Percentiles rank a stretch among this genome's conserved stretches.
Conservation (phyloP, 2,329 filamentous ascomycete species). For the Trichoderma semiorbis region DNA sequence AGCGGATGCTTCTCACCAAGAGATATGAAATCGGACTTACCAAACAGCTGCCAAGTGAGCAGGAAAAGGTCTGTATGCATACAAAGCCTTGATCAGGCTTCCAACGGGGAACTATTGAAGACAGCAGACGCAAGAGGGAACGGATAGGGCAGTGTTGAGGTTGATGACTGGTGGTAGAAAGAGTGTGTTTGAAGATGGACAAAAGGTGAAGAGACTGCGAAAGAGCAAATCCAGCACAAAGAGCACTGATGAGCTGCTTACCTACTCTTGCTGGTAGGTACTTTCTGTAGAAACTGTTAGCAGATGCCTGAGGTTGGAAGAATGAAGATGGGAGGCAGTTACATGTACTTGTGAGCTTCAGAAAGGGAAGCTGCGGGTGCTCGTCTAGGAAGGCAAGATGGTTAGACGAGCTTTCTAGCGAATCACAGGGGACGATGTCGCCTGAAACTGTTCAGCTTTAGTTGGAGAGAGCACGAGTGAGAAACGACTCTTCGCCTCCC, state of each 20-base stretch:
- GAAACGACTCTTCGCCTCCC: neutral
- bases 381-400: neutral
- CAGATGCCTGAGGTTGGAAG: neutral
- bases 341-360: neutral
- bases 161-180: slow-evolving; percentile 5
- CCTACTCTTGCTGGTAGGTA: neutral
- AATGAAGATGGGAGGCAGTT: neutral
- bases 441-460: neutral
- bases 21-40: slow-evolving; percentile 27
- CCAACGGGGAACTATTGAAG: slow-evolving; percentile 22
- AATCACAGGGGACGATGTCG: neutral
- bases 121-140: slow-evolving; percentile 15
- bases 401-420: neutral
- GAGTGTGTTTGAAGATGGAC: slow-evolving; percentile 1
- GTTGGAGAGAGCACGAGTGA: neutral
- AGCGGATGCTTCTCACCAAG: neutral
- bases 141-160: slow-evolving; percentile 17
- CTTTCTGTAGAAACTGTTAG: neutral
- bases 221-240: neutral
- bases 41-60: slow-evolving; percentile 29
- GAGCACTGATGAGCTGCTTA: slow-evolving; percentile 4
- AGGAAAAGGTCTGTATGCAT: slow-evolving; percentile 39
- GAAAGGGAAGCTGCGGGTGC: neutral
- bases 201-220: neutral
- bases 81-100: slow-evolving; percentile 31